A percentile compares a stretch with the other conserved stretches of the same genome.
These are phyloP conservation scores for Miscanthus lutarioriparius DNA, from an alignment of 176 grass and related monocot genomes.

Conservation along the genomic window DNA sequence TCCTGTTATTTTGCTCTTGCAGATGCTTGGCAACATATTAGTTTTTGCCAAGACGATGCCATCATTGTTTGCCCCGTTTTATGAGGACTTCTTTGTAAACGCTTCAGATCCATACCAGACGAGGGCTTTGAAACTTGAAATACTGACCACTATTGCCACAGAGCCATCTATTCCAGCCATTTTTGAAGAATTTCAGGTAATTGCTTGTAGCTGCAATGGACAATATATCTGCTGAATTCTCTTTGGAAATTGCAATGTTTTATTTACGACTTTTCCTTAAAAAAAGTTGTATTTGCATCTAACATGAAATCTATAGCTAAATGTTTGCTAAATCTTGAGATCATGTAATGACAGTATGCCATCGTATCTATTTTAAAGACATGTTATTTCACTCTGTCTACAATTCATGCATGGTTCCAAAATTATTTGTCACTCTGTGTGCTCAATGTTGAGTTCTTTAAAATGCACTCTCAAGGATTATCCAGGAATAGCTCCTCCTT, in stretches of 20 bases:
- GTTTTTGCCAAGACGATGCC: slow-evolving; percentile 80
- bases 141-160: slow-evolving; percentile 81
- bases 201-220: slow-evolving; percentile 9
- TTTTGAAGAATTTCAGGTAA: slow-evolving; percentile 95
- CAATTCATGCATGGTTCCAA: background rate
- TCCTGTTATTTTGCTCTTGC: slow-evolving; percentile 33
- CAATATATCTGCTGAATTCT: slow-evolving; percentile 2
- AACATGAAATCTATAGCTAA: background rate
- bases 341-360: background rate
- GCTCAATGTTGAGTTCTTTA: background rate
- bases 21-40: slow-evolving; percentile 95
- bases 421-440: background rate
- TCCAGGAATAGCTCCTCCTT: background rate
- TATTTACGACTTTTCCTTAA: background rate
- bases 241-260: background rate
- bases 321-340: slow-evolving; percentile 9
- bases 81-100: slow-evolving; percentile 92
- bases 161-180: slow-evolving; percentile 66
- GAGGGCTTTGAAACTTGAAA: slow-evolving; percentile 91
- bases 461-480: background rate
- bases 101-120: slow-evolving; percentile 77
- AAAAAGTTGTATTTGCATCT: slow-evolving; percentile 17
- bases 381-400: slow-evolving; percentile 13
- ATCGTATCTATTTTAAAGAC: background rate
- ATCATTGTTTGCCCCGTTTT: slow-evolving; percentile 61